Evolutionary conservation across 306 rosid genomes (phyloP).

Genomic region (Sechiopsis laciniata): DNA sequence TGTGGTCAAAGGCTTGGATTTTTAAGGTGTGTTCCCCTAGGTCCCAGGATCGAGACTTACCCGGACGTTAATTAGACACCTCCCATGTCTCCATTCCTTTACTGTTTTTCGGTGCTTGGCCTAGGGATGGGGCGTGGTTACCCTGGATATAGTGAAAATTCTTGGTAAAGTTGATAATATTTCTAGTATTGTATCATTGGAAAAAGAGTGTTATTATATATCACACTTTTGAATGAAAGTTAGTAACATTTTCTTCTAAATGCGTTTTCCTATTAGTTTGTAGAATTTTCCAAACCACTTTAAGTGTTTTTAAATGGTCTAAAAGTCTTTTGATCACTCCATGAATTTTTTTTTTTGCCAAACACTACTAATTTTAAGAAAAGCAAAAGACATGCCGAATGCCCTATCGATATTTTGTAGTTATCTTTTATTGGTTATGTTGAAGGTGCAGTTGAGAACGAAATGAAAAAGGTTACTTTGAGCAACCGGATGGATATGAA

Average conservation of each 20-base stretch:
- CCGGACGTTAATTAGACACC: no score
- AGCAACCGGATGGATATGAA: slow-evolving; percentile 12
- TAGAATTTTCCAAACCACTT: neutral
- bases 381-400: neutral
- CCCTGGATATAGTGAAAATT: no score
- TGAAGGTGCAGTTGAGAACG: slow-evolving; percentile 36
- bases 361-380: neutral
- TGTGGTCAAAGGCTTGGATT: no score
- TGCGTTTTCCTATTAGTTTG: neutral
- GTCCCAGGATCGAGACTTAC: no score
- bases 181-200: no score
- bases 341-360: neutral
- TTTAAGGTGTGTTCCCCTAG: no score
- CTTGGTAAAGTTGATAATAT: no score
- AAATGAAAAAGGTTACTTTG: slow-evolving; percentile 25
- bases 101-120: no score
- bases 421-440: slow-evolving; percentile 21
- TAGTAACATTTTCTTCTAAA: neutral
- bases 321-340: neutral
- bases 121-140: no score
- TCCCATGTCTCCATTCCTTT: no score
- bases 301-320: neutral
- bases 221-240: no score
- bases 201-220: no score
- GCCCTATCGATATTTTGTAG: slow-evolving; percentile 15